A percentile compares a stretch with the other conserved stretches of the same genome.
These are phyloP conservation scores for Mollisia scopiformis DNA, from an alignment of 2,329 filamentous ascomycete genomes.

Conservation along the genomic window DNA sequence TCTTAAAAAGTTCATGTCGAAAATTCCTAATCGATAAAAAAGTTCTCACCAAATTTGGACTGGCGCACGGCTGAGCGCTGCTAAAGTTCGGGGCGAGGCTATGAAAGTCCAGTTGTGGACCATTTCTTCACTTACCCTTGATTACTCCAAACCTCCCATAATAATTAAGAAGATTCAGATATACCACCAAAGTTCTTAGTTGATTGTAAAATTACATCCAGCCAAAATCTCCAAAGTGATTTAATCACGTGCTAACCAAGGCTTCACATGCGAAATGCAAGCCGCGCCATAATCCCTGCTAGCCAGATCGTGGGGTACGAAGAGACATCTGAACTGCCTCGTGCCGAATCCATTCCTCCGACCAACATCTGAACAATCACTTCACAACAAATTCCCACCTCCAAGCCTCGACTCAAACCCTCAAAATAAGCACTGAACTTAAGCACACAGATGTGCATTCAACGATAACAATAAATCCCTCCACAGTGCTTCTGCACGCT, in stretches of 20 bases:
- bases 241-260: too few relatives aligned
- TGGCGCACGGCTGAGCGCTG: conserved; percentile 2
- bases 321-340: conserved; percentile 12
- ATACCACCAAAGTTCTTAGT: too few relatives aligned
- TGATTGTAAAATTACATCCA: too few relatives aligned
- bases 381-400: background rate
- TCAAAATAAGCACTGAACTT: background rate
- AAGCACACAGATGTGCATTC: conserved; percentile 23
- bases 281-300: conserved; percentile 15
- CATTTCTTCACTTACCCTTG: too few relatives aligned
- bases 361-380: background rate
- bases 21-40: conserved; percentile 26
- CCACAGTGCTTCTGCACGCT: conserved; percentile 18
- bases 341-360: conserved; percentile 23
- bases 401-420: background rate
- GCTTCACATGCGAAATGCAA: conserved; percentile 27
- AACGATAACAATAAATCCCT: conserved; percentile 20
- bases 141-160: too few relatives aligned
- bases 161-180: too few relatives aligned
- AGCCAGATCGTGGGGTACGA: conserved; percentile 22
- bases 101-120: too few relatives aligned
- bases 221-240: too few relatives aligned
- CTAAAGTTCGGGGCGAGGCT: too few relatives aligned
- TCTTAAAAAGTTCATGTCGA: conserved; percentile 20
- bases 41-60: conserved; percentile 13